Evolutionary conservation across 2,329 filamentous ascomycete genomes (phyloP), one percentile per base, ranked within the genome.

Genomic region (Fusarium staphyleae): DNA sequence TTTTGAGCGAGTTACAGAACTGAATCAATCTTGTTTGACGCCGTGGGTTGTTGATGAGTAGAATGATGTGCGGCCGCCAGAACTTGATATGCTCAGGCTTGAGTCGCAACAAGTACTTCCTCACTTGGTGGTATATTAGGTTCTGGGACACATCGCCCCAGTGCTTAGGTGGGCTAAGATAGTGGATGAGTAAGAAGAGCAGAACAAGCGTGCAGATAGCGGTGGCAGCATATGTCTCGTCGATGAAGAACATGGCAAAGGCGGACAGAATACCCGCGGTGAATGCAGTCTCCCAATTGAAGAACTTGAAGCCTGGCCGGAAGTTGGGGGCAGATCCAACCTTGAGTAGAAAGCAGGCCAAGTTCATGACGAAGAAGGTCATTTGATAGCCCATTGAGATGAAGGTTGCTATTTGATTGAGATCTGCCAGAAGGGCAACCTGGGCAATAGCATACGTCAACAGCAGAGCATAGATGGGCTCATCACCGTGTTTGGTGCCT

Each of bases 321-420:
- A 96, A 96, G 69, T 96, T 96, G 4, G 91, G 91, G 0, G 91
- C 91, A 1, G 91, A 93, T 1, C 90, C 88, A 50, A 96, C 88
- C 70, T 93, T 93, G 48, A 96, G 80, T 2, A 96, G 77, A 66
- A 96, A 96, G 63, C 91, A 96, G 6, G 91, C 91, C 8, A 96
- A 74, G 60, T 96, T 96, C 73, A 90, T 95, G 33, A 93, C 89
- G 43, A 96, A 83, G 67, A 96, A 96, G 0, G 91, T 96, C 88
- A 96, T 93, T 80, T 95, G 84, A 69, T 95, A 96, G 13, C 90
- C 89, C 89, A 96, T 96, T 2, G 91, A 93, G 37, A 96, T 91
- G 51, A 96, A 86, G 0, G 90, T 93, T 5, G 91, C 91, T 65
- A 96, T 96, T 68, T 91, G 88, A 70, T 96, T 95, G 62, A 96